Evolutionary conservation across 2,329 filamentous ascomycete species (phyloP).

Genomic region (Calonectria hongkongensis): DNA sequence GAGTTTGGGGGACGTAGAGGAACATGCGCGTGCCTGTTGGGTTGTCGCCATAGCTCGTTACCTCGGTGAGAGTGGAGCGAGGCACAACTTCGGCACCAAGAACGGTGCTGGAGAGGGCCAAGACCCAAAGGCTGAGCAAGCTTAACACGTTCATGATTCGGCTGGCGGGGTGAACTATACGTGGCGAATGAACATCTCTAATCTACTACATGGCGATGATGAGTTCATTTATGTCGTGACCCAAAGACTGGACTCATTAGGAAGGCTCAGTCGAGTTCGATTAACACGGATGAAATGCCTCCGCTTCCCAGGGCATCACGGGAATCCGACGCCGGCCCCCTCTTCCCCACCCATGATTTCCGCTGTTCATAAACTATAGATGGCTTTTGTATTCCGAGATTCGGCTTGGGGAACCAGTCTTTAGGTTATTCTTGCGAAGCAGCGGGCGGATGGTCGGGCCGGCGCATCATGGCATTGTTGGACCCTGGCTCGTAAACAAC

Average conservation of each 20-base stretch:
- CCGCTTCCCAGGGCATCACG: conserved; percentile 15
- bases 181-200: neutral
- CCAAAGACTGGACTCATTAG: neutral
- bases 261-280: conserved; percentile 10
- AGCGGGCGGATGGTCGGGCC: neutral
- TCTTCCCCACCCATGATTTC: neutral
- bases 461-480: neutral
- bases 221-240: neutral
- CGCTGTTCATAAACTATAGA: neutral
- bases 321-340: conserved; percentile 15
- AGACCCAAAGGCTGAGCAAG: conserved; percentile 37
- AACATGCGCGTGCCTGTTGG: conserved; percentile 48
- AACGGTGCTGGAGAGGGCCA: conserved; percentile 22
- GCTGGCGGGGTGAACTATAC: neutral
- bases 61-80: conserved; percentile 47
- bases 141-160: conserved; percentile 35
- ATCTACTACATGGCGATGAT: neutral
- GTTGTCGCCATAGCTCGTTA: conserved; percentile 46
- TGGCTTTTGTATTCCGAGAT: neutral
- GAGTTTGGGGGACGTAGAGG: conserved; percentile 60
- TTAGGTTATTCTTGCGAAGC: too few relatives aligned
- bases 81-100: conserved; percentile 45
- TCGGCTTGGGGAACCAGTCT: neutral
- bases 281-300: conserved; percentile 25
- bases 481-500: neutral